Conservation (phyloP, 768 basidiomycete genomes). For the Chalciporus sphaerocephalus region DNA sequence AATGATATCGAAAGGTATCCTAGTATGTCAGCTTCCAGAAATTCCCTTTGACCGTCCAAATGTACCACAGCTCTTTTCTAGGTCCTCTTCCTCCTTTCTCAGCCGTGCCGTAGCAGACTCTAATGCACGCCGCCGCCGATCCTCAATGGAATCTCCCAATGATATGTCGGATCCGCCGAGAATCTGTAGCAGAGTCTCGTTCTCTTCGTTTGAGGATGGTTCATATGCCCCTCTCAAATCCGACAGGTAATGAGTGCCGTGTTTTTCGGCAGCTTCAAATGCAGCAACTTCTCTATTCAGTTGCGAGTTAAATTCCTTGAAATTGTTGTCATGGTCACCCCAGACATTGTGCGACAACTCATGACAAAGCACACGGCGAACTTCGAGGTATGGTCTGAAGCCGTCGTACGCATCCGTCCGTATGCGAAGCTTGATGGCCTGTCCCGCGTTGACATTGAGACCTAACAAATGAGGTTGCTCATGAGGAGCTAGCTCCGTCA, state of each 20-base stretch:
- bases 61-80: constrained; percentile 71
- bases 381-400: constrained; percentile 60
- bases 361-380: constrained; percentile 69
- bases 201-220: constrained; percentile 53
- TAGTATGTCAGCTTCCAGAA: background rate
- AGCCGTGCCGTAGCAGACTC: constrained; percentile 62
- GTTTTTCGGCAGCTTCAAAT: constrained; percentile 51
- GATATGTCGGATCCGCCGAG: constrained; percentile 45
- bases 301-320: constrained; percentile 70
- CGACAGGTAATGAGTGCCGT: constrained; percentile 52
- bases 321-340: constrained; percentile 70
- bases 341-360: constrained; percentile 75
- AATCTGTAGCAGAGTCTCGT: constrained; percentile 48
- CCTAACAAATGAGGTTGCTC: constrained; percentile 69
- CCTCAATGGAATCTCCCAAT: constrained; percentile 48
- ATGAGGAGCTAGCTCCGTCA: constrained; percentile 77
- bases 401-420: constrained; percentile 71
- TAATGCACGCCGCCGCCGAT: constrained; percentile 50
- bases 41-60: constrained; percentile 6
- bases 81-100: constrained; percentile 61
- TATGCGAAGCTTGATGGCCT: constrained; percentile 62
- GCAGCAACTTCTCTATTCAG: constrained; percentile 70
- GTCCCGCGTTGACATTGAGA: constrained; percentile 59
- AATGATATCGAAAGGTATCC: background rate
- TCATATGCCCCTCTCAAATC: constrained; percentile 41